These are phyloP conservation scores for Apiospora aurea DNA, from an alignment of 2,329 filamentous ascomycete species.

Conservation along the genomic window DNA sequence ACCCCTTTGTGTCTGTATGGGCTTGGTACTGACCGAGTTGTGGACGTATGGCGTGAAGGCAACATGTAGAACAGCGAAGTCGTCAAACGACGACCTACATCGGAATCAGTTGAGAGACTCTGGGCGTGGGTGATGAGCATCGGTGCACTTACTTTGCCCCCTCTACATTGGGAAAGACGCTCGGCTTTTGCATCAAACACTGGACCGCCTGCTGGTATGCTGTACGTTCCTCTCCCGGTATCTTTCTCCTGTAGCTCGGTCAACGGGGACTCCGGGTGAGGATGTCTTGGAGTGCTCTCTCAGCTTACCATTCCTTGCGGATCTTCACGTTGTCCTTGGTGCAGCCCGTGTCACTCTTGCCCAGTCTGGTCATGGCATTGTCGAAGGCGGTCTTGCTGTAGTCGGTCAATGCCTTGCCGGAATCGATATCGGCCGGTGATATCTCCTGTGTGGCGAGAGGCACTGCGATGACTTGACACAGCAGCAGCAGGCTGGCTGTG, in stretches of 20 bases:
- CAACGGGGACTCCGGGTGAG: conserved; percentile 3
- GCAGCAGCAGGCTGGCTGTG: not conserved
- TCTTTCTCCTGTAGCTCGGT: conserved; percentile 34
- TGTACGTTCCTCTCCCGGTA: conserved; percentile 37
- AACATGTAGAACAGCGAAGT: conserved; percentile 41
- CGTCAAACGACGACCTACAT: conserved; percentile 39
- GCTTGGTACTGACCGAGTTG: conserved; percentile 37
- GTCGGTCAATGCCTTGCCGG: conserved; percentile 37
- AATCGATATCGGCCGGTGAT: conserved; percentile 38
- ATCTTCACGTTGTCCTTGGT: conserved; percentile 40
- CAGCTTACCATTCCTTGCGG: conserved; percentile 40
- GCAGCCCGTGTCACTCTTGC: conserved; percentile 31
- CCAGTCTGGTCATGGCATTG: conserved; percentile 36
- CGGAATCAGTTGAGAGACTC: not conserved
- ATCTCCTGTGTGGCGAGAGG: conserved; percentile 26
- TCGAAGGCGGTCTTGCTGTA: conserved; percentile 37
- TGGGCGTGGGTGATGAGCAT: not conserved
- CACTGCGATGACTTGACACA: not conserved
- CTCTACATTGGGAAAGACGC: conserved; percentile 38
- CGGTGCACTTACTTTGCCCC: conserved; percentile 35
- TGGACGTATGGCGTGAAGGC: conserved; percentile 39
- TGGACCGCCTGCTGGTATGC: conserved; percentile 39
- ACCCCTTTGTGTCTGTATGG: not conserved
- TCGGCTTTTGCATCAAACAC: conserved; percentile 38
- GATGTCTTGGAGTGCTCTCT: too few species aligned